Conservation (phyloP, 305 asterid species). For the Fraxinus angustifolia region DNA sequence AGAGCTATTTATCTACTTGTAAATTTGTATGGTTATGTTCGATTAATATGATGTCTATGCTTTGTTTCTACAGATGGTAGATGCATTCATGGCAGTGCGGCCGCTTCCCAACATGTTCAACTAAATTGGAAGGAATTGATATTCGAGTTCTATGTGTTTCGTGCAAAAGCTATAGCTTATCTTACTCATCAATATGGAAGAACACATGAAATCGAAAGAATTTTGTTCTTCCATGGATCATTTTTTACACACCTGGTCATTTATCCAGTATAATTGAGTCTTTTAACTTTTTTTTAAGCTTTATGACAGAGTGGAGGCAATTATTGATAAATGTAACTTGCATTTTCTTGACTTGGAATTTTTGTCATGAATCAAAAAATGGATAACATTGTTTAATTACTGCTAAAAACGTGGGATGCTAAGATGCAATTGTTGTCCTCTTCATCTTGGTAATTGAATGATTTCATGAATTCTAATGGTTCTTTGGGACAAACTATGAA, state of each 20-base stretch:
- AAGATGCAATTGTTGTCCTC: neutral
- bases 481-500: neutral
- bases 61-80: slow-evolving; percentile 61
- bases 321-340: neutral
- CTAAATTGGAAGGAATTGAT: slow-evolving; percentile 20
- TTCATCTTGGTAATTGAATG: neutral
- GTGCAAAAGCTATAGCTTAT: neutral
- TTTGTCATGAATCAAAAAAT: neutral
- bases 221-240: neutral
- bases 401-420: neutral
- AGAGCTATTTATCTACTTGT: neutral
- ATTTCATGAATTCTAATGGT: neutral
- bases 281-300: neutral
- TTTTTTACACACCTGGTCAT: neutral
- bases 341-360: neutral
- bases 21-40: neutral
- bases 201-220: neutral
- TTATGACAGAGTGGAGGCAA: neutral
- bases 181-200: neutral
- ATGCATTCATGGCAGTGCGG: slow-evolving; percentile 80
- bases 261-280: neutral
- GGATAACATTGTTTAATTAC: neutral
- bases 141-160: neutral
- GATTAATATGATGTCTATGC: neutral
- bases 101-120: slow-evolving; percentile 82